phyloP scores from a whole-genome alignment of 2,329 filamentous ascomycete species.

The Neonectria coccinea region DNA sequence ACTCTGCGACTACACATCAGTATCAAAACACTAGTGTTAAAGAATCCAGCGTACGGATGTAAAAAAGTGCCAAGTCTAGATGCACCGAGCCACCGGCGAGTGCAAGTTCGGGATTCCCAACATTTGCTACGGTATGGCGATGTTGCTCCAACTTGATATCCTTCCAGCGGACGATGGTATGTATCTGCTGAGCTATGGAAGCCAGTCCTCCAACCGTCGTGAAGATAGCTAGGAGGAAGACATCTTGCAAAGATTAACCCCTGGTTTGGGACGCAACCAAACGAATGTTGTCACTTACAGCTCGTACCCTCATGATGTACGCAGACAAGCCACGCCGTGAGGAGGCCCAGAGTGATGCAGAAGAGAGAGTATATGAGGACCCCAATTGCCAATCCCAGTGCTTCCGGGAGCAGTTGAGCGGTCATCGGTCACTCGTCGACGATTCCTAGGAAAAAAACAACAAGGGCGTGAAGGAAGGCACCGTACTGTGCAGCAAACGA shows the following conservation, averaged over 20 bases:
- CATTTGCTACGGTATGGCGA: conserved; percentile 49
- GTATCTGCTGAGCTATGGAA: conserved; percentile 57
- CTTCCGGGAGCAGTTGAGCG: conserved; percentile 22
- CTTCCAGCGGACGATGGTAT: conserved; percentile 55
- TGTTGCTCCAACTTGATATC: conserved; percentile 56
- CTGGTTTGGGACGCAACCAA: background rate
- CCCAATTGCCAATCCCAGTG: conserved; percentile 18
- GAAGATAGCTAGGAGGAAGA: conserved; percentile 54
- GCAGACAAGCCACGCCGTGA: conserved; percentile 50
- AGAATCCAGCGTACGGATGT: conserved; percentile 56
- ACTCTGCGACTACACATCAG: conserved; percentile 51
- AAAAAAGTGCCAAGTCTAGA: conserved; percentile 58
- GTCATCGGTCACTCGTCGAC: conserved; percentile 1
- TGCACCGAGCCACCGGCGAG: conserved; percentile 56
- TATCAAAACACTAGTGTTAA: background rate
- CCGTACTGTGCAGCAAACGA: background rate
- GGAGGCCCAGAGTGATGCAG: conserved; percentile 14
- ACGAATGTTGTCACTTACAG: conserved; percentile 49
- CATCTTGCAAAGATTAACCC: conserved; percentile 47
- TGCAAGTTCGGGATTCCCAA: conserved; percentile 55
- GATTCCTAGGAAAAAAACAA: background rate
- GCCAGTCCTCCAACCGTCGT: conserved; percentile 52
- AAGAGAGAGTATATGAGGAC: conserved; percentile 26
- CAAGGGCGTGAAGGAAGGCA: background rate
- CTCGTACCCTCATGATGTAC: conserved; percentile 55